Evolutionary conservation across 2,329 filamentous ascomycete species (phyloP).

Genomic region (Cercospora sojina): DNA sequence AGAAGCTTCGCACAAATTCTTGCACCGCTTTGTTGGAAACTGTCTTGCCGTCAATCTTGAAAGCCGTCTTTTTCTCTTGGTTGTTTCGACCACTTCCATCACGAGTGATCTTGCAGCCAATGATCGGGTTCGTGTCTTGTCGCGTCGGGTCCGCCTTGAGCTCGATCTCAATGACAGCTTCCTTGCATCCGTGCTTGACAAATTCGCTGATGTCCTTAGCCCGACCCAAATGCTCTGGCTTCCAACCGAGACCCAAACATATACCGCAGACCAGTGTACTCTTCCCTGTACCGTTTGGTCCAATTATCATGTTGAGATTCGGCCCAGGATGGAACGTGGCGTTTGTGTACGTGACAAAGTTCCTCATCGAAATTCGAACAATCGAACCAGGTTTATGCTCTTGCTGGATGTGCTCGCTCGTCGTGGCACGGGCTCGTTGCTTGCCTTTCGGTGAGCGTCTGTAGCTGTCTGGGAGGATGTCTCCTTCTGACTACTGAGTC

Average conservation of each 20-base stretch:
- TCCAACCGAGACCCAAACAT: slow-evolving; percentile 85
- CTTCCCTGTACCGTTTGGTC: slow-evolving; percentile 97
- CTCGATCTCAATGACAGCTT: slow-evolving; percentile 87
- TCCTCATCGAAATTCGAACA: slow-evolving; percentile 76
- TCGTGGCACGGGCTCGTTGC: slow-evolving; percentile 15
- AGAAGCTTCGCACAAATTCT: slow-evolving; percentile 66
- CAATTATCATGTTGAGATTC: slow-evolving; percentile 96
- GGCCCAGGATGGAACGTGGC: slow-evolving; percentile 90
- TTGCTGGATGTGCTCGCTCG: slow-evolving; percentile 9
- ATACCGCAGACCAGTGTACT: slow-evolving; percentile 97
- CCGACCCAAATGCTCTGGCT: slow-evolving; percentile 76
- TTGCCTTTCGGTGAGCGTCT: slow-evolving; percentile 34
- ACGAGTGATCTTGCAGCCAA: slow-evolving; percentile 73
- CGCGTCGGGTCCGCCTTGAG: slow-evolving; percentile 62
- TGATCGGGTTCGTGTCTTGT: slow-evolving; percentile 65
- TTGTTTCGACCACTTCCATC: slow-evolving; percentile 55
- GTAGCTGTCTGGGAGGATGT: slow-evolving; percentile 39
- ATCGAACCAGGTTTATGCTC: slow-evolving; percentile 73
- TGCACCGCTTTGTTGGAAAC: slow-evolving; percentile 63
- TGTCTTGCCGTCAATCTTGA: slow-evolving; percentile 69
- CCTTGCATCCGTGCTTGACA: slow-evolving; percentile 80
- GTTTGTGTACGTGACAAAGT: slow-evolving; percentile 93
- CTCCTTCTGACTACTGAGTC: slow-evolving; percentile 12
- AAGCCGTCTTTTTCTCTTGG: slow-evolving; percentile 68
- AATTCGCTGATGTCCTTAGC: slow-evolving; percentile 84